phyloP scores from a whole-genome alignment of 2,329 filamentous ascomycete species.

The Bipolaris cookei region DNA sequence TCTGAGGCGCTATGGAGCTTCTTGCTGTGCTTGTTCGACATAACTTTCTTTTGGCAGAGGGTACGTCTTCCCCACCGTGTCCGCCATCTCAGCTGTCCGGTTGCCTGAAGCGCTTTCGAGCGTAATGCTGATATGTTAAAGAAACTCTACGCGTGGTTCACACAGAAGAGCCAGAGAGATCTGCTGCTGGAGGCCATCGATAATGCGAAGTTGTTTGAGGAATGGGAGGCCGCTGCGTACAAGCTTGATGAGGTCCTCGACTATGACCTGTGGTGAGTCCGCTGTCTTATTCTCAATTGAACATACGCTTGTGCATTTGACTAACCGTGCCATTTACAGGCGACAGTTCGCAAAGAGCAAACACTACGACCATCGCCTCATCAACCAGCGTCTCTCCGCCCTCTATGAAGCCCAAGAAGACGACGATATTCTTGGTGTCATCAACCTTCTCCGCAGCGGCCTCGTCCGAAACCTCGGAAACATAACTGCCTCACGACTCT shows the following conservation, averaged over 20 bases:
- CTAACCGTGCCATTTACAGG: slow-evolving; percentile 57
- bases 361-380: slow-evolving; percentile 86
- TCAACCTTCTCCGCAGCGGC: slow-evolving; percentile 80
- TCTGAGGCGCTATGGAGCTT: slow-evolving; percentile 34
- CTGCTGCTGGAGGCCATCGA: slow-evolving; percentile 70
- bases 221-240: slow-evolving; percentile 85
- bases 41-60: slow-evolving; percentile 51
- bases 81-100: background rate
- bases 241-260: slow-evolving; percentile 82
- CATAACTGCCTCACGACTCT: slow-evolving; percentile 80
- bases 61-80: slow-evolving; percentile 33
- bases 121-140: slow-evolving; percentile 50
- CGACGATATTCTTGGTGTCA: slow-evolving; percentile 74
- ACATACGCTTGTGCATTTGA: slow-evolving; percentile 2
- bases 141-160: slow-evolving; percentile 73
- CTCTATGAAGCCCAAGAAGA: slow-evolving; percentile 72
- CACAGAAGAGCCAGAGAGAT: slow-evolving; percentile 67
- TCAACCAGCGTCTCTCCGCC: slow-evolving; percentile 75
- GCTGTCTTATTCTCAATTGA: background rate
- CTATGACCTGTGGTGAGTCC: slow-evolving; percentile 74
- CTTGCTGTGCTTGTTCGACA: slow-evolving; percentile 45
- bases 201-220: slow-evolving; percentile 74
- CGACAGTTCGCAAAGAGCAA: slow-evolving; percentile 80
- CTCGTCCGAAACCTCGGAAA: slow-evolving; percentile 86
- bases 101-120: background rate